phyloP scores from a whole-genome alignment of 148 eudicot genomes.

The Rhododendron ferrugineum region DNA sequence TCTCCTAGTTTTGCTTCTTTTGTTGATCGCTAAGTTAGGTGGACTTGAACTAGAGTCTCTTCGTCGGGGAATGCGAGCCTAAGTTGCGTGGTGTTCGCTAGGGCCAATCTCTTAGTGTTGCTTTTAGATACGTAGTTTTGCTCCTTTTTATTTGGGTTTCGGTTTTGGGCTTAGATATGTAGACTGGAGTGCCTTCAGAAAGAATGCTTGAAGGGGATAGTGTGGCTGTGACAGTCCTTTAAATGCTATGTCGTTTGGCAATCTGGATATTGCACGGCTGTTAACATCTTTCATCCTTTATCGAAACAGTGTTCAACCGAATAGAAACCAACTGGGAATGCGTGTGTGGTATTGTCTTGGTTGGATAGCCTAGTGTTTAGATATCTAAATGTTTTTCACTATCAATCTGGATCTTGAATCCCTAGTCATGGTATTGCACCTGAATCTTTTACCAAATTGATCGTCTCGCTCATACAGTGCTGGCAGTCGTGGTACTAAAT shows the following conservation, averaged over 20 bases:
- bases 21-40: neutral
- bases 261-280: neutral
- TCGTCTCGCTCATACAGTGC: neutral
- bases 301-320: neutral
- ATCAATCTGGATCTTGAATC: neutral
- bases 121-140: neutral
- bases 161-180: neutral
- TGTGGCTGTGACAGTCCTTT: neutral
- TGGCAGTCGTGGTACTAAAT: neutral
- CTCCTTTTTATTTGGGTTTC: neutral
- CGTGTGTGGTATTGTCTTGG: neutral
- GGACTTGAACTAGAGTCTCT: neutral
- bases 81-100: neutral
- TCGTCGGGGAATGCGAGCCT: neutral
- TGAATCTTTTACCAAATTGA: neutral
- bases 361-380: neutral
- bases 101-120: neutral
- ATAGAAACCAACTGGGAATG: neutral
- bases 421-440: neutral
- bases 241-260: neutral
- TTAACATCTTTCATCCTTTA: neutral
- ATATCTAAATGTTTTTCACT: no score
- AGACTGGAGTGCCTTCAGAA: neutral
- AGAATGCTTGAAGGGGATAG: neutral
- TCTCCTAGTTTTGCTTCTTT: conserved; percentile 5